A percentile compares a stretch with the other conserved stretches of the same genome.
phyloP scores from a whole-genome alignment of 495 filamentous ascomycete species.

The Xylaria castorea region DNA sequence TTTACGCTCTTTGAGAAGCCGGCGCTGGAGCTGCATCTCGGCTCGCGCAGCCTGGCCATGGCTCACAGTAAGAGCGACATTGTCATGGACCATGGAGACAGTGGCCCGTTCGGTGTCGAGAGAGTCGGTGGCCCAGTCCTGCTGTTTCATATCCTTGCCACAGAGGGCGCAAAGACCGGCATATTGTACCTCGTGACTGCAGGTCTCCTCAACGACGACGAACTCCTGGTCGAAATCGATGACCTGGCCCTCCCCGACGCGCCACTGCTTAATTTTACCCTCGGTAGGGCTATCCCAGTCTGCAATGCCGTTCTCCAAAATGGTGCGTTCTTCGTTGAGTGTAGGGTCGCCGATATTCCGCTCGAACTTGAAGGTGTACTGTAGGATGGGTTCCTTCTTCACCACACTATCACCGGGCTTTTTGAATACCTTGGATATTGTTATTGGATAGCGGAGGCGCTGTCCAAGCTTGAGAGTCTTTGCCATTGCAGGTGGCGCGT shows the following conservation, averaged over 20 bases:
- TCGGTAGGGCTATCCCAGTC: conserved; percentile 84
- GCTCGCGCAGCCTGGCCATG: conserved; percentile 75
- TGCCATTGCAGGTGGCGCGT: conserved; percentile 35
- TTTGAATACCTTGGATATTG: conserved; percentile 85
- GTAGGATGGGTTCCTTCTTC: conserved; percentile 76
- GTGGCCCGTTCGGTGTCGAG: conserved; percentile 77
- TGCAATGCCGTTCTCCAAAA: conserved; percentile 68
- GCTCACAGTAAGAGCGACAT: conserved; percentile 78
- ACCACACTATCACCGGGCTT: conserved; percentile 73
- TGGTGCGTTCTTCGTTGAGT: conserved; percentile 63
- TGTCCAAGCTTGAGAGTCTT: conserved; percentile 58
- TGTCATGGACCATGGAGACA: conserved; percentile 93
- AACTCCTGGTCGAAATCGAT: conserved; percentile 66
- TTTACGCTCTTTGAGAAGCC: conserved; percentile 78
- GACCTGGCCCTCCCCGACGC: conserved; percentile 72
- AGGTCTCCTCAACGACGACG: conserved; percentile 87
- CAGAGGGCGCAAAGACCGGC: conserved; percentile 88
- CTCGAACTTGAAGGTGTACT: conserved; percentile 80
- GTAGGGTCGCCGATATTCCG: conserved; percentile 75
- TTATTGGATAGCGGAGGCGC: conserved; percentile 90
- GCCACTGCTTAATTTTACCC: conserved; percentile 78
- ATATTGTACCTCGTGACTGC: conserved; percentile 88
- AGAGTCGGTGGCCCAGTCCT: conserved; percentile 57
- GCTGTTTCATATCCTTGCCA: conserved; percentile 94
- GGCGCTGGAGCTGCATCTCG: conserved; percentile 84